phyloP scores from a whole-genome alignment of 177 flowering plant genomes.

The Telopea speciosissima region DNA sequence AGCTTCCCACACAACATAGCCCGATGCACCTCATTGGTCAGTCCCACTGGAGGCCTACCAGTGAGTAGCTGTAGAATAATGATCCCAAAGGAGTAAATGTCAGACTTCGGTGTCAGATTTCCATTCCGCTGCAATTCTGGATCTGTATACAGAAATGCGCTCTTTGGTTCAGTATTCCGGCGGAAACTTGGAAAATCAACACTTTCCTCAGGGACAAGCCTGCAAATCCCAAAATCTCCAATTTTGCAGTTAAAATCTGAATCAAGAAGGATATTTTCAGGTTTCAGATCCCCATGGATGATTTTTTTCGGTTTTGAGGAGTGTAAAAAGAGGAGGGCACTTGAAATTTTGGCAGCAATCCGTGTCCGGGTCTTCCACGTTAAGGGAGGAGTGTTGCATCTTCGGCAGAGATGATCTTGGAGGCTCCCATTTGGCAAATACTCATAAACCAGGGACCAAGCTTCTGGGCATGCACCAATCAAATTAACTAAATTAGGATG shows the following conservation, averaged over 20 bases:
- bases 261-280: slow-evolving; percentile 63
- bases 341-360: slow-evolving; percentile 55
- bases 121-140: slow-evolving; percentile 66
- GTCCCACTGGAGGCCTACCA: slow-evolving; percentile 51
- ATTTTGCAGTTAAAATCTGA: slow-evolving; percentile 66
- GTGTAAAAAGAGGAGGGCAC: slow-evolving; percentile 71
- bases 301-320: slow-evolving; percentile 59
- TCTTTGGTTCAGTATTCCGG: slow-evolving; percentile 36
- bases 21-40: slow-evolving; percentile 49
- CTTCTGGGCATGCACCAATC: slow-evolving; percentile 74
- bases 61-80: slow-evolving; percentile 71
- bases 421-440: slow-evolving; percentile 70
- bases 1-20: slow-evolving; percentile 46
- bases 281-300: slow-evolving; percentile 71
- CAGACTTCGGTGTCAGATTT: slow-evolving; percentile 55
- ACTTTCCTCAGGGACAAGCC: slow-evolving; percentile 41
- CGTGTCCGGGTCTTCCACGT: slow-evolving; percentile 63
- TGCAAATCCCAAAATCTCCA: slow-evolving; percentile 58
- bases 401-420: slow-evolving; percentile 42
- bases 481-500: slow-evolving; percentile 69
- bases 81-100: slow-evolving; percentile 71
- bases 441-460: slow-evolving; percentile 68
- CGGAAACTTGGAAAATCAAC: slow-evolving; percentile 47
- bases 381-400: slow-evolving; percentile 35
- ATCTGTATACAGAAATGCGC: slow-evolving; percentile 55